Evolutionary conservation across 768 basidiomycete species (phyloP), one percentile per base, ranked within the genome.

Genomic region (Favolaschia claudopus): DNA sequence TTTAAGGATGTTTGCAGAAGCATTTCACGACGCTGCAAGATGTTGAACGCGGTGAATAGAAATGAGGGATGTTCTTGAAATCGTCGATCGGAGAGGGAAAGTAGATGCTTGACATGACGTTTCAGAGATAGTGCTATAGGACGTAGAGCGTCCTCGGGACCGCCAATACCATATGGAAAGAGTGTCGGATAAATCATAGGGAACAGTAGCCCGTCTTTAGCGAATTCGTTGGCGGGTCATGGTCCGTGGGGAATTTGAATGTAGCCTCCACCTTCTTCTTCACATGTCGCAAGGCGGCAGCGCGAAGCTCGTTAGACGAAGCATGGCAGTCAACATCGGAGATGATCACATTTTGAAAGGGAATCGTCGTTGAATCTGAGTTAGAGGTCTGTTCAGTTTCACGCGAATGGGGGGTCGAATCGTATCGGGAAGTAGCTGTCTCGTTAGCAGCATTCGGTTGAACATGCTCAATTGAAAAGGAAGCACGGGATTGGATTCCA

Each of bases 21-120:
- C 0, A 69, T 31, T 13, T 39, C 38, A 1, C 68, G 50, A 1
- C 65, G 36, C 39, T 74, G 72, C 5, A 71, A 13, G 13, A 74
- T 65, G 48, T 70, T 74, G 50, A 72, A 70, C 3, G 62, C 72
- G 5, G 66, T 66, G 51, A 73, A 74, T 1, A 67, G 10, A 36
- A 74, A 74, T 0, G 68, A 69, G 22, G 52, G 43, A 46, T 73
- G 67, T 42, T 53, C 39, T 36, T 65, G 67, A 55, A 74, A 74
- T 1, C 63, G 51, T 0, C 49, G 20, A 42, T 69, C 69, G 3
- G 19, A 12, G 2, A 67, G 28, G 5, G 37, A 37, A 7, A 72
- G 51, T 20, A 69, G 37, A 59, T 71, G 67, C 19, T 51, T 59
- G 1, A 68, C 60, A 20, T 74, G 71, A 0, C 59, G 29, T 19